Evolutionary conservation across 106 monocot species (phyloP), one percentile per base, ranked within the genome.

Genomic region (Agapanthus africanus): DNA sequence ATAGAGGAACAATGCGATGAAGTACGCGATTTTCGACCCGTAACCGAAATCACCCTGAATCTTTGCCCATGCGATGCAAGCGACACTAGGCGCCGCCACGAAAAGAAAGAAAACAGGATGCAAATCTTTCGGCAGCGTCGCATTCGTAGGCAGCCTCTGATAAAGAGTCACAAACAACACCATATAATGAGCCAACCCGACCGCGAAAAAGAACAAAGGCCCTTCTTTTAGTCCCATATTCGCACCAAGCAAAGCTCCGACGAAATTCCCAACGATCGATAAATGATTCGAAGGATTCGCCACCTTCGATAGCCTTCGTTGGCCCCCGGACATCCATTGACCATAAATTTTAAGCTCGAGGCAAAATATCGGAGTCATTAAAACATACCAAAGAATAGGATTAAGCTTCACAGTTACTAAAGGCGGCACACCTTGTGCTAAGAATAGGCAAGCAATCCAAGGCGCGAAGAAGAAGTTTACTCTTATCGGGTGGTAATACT

Each of bases 131-230:
- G 95, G 88, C 1, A 97, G 78, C 22, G 81, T 72, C 28, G 78
- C 78, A 54, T 78, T 83, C 15, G 88, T 82, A 0, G 88, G 80
- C 23, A 97, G 88, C 64, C 95, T 84, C 82, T 97, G 95, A 65
- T 91, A 97, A 28, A 97, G 78, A 26, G 95, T 97, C 9, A 97
- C 91, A 64, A 97, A 97, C 4, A 97, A 74, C 27, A 97, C 89
- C 1, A 70, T 57, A 69, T 91, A 88, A 69, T 97, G 95, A 11
- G 88, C 88, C 21, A 95, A 27, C 5, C 91, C 95, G 4, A 95
- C 77, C 0, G 86, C 82, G 52, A 81, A 88, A 70, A 91, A 91
- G 70, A 95, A 85, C 3, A 80, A 61, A 0, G 89, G 80, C 16
- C 82, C 85, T 66, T 90, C 85, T 41, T 64, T 82, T 27, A 85